Conservation (phyloP, 148 eudicot species). For the Camellia sinensis region DNA sequence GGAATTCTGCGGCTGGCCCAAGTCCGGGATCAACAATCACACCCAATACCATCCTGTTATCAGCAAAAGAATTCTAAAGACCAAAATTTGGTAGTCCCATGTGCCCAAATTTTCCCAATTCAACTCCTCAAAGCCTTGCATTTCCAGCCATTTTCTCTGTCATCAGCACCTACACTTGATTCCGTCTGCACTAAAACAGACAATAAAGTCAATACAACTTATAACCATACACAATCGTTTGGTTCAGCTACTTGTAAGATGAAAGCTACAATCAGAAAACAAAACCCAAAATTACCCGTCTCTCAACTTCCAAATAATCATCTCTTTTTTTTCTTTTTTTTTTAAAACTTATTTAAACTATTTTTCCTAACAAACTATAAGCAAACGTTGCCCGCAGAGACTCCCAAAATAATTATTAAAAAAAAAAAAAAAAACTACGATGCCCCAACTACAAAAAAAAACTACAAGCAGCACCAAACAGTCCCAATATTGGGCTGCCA, state of each 20-base stretch:
- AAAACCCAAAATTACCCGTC: too few relatives aligned
- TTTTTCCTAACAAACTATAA: too few relatives aligned
- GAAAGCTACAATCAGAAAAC: too few relatives aligned
- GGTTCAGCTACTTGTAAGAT: neutral
- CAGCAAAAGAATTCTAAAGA: constrained; percentile 8
- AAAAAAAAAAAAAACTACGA: too few relatives aligned
- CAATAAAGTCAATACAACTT: neutral
- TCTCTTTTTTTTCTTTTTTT: too few relatives aligned
- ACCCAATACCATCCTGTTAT: constrained; percentile 22
- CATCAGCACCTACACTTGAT: neutral
- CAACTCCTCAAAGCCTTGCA: neutral
- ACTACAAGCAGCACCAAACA: too few relatives aligned
- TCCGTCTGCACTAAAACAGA: constrained; percentile 9
- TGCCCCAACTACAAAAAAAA: too few relatives aligned
- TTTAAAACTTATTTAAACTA: too few relatives aligned
- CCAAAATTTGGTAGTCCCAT: neutral
- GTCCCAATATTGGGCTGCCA: too few relatives aligned
- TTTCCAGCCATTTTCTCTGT: neutral
- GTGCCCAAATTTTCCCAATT: neutral
- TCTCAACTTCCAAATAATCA: too few relatives aligned
- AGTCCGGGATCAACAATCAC: constrained; percentile 16
- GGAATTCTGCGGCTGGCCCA: constrained; percentile 13
- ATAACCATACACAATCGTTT: neutral
- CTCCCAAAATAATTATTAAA: too few relatives aligned
- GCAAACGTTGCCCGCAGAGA: too few relatives aligned